phyloP scores from a whole-genome alignment of 768 basidiomycete genomes.

The Macrolepiota albuminosa region DNA sequence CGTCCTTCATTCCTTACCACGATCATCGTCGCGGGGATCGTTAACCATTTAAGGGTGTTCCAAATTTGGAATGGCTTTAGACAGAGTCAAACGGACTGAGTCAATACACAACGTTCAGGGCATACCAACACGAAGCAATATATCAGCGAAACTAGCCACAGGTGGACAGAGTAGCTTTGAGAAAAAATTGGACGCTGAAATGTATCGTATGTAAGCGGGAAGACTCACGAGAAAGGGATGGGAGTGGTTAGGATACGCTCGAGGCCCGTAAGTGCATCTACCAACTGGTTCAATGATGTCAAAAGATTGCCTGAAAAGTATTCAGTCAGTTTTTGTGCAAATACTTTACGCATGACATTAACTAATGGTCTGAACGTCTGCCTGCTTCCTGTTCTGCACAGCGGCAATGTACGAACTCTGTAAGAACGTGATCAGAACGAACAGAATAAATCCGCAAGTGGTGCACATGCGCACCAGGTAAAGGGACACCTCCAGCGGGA shows the following conservation, averaged over 20 bases:
- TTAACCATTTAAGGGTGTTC: slow-evolving; percentile 49
- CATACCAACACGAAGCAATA: slow-evolving; percentile 59
- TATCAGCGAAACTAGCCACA: slow-evolving; percentile 60
- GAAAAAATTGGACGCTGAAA: background rate
- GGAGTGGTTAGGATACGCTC: slow-evolving; percentile 74
- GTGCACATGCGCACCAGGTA: slow-evolving; percentile 44
- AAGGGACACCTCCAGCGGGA: slow-evolving; percentile 65
- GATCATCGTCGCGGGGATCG: slow-evolving; percentile 58
- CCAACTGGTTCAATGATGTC: slow-evolving; percentile 45
- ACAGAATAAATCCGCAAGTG: background rate
- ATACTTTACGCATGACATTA: slow-evolving; percentile 18
- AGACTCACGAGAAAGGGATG: slow-evolving; percentile 65
- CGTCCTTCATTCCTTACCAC: slow-evolving; percentile 28
- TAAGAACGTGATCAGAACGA: background rate
- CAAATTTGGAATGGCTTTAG: slow-evolving; percentile 63
- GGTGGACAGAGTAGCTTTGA: slow-evolving; percentile 57
- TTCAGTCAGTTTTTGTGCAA: background rate
- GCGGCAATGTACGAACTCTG: slow-evolving; percentile 66
- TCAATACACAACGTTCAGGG: background rate
- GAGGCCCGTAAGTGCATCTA: slow-evolving; percentile 62
- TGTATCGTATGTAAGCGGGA: background rate
- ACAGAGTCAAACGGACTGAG: background rate
- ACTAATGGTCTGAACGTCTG: slow-evolving; percentile 63
- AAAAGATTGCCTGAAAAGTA: slow-evolving; percentile 38
- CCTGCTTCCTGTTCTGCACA: slow-evolving; percentile 48